phyloP scores from a whole-genome alignment of 495 filamentous ascomycete genomes.

The Podospora australis region DNA sequence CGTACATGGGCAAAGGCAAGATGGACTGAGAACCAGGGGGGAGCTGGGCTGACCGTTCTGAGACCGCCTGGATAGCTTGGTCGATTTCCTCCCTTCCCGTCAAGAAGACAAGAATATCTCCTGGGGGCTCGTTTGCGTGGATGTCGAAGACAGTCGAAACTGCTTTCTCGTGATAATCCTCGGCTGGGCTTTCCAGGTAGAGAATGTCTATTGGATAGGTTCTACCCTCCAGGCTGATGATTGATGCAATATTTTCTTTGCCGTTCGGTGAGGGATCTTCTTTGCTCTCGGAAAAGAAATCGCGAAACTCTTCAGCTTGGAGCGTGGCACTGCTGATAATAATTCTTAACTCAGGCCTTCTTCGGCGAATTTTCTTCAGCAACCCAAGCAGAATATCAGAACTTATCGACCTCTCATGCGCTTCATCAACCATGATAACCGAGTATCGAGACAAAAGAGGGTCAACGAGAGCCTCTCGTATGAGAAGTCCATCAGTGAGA shows the following conservation, averaged over 20 bases:
- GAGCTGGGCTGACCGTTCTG: conserved; percentile 69
- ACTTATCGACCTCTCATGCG: conserved; percentile 91
- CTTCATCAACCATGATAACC: conserved; percentile 98
- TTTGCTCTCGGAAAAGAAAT: conserved; percentile 61
- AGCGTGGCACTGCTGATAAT: conserved; percentile 92
- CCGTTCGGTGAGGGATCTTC: conserved; percentile 39
- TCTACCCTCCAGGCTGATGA: conserved; percentile 85
- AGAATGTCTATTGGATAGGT: conserved; percentile 89
- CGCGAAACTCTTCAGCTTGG: conserved; percentile 81
- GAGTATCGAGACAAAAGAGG: conserved; percentile 89
- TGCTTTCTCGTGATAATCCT: conserved; percentile 84
- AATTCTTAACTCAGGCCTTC: conserved; percentile 75
- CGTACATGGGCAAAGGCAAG: conserved; percentile 78
- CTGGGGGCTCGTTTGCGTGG: conserved; percentile 77
- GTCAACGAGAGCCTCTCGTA: conserved; percentile 90
- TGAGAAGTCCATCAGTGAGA: conserved; percentile 88
- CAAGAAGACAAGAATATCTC: conserved; percentile 88
- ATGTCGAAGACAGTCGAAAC: conserved; percentile 90
- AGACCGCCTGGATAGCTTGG: conserved; percentile 65
- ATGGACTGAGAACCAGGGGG: conserved; percentile 64
- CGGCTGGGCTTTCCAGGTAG: conserved; percentile 71
- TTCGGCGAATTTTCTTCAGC: conserved; percentile 87
- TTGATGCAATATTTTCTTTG: conserved; percentile 51
- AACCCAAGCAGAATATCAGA: conserved; percentile 89
- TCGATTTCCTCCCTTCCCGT: conserved; percentile 95